Evolutionary conservation across 805 yeast species (phyloP).

Genomic region (Ogataea henricii): DNA sequence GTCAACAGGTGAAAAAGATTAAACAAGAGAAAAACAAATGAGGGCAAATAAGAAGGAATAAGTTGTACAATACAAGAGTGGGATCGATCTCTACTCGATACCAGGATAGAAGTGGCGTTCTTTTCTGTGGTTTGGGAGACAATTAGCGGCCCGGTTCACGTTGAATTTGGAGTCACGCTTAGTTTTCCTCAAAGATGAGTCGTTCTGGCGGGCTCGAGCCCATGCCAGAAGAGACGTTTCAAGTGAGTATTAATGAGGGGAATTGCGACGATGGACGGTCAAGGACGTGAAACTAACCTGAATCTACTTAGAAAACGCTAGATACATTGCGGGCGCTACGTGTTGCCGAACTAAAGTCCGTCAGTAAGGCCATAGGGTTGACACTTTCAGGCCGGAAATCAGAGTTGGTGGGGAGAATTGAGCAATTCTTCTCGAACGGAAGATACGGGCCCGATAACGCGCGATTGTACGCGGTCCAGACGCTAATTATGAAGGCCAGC

Average conservation of each 20-base stretch:
- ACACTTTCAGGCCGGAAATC: constrained; percentile 60
- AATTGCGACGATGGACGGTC: too few relatives aligned
- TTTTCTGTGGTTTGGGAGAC: neutral
- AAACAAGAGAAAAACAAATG: neutral
- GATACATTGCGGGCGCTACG: constrained; percentile 40
- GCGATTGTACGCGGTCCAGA: constrained; percentile 46
- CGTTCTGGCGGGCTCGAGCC: constrained; percentile 12
- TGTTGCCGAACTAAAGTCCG: constrained; percentile 53
- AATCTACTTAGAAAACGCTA: constrained; percentile 37
- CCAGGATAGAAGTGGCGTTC: neutral
- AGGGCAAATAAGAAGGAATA: too few relatives aligned
- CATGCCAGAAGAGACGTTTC: constrained; percentile 20
- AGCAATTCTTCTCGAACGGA: constrained; percentile 46
- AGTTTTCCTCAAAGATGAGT: constrained; percentile 14
- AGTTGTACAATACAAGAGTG: neutral
- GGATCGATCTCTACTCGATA: neutral
- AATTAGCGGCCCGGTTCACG: neutral
- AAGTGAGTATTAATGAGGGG: constrained; percentile 13
- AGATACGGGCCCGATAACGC: constrained; percentile 39
- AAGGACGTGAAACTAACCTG: too few relatives aligned
- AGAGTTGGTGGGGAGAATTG: constrained; percentile 57
- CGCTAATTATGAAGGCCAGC: constrained; percentile 43
- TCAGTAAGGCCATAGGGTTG: constrained; percentile 52
- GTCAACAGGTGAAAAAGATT: too few relatives aligned
- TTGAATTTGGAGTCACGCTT: neutral